Base-by-base conservation (phyloP, 208 protist species). In the Vickermania spadyakhi region DNA sequence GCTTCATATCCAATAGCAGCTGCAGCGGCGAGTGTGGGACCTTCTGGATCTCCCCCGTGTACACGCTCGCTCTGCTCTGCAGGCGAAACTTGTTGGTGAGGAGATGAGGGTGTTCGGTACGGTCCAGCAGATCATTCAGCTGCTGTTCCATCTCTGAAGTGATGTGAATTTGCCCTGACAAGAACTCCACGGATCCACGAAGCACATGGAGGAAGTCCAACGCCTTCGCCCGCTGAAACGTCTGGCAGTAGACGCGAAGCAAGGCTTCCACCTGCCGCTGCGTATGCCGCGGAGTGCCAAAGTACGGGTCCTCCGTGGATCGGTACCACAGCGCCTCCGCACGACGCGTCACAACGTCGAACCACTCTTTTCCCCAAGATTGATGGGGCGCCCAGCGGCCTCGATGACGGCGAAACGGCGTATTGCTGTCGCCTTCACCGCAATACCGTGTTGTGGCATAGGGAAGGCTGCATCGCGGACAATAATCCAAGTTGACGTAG, bases 271-370 rank as follows among this genome's bases (percentile, higher is more conserved):
- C 79, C 73, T 95, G 89, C 13, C 81, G 77, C 69, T 95, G 89
- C 25, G 89, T 89, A 73, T 95, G 89, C 27, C 65, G 30, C 1
- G 69, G 30, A 0, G 75, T 76, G 26, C 89, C 84, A 66, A 95
- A 95, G 75, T 77, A 91, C 13, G 84, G 85, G 64, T 95, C 85
- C 67, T 95, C 85, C 1, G 79, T 86, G n/a, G 81, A 72, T 42
- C 85, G 82, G 62, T 89, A 81, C 85, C 84, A 95, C 62, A 95
- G 74, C 52, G 82, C 83, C 74, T 95, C 89, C 0, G 89, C 89
- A n/a, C 89, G 82, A 49, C 81, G 79, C 29, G 79, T 70, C 52
- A 95, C 83, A n/a, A 93, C 89, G 58, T 87, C 71, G 59, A 74
- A 81, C 89, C 89, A 95, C 71, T 95, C 85, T 51, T 63, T 70